phyloP scores from a whole-genome alignment of 2,329 filamentous ascomycete genomes.

The Rhynchosporium graminicola region DNA sequence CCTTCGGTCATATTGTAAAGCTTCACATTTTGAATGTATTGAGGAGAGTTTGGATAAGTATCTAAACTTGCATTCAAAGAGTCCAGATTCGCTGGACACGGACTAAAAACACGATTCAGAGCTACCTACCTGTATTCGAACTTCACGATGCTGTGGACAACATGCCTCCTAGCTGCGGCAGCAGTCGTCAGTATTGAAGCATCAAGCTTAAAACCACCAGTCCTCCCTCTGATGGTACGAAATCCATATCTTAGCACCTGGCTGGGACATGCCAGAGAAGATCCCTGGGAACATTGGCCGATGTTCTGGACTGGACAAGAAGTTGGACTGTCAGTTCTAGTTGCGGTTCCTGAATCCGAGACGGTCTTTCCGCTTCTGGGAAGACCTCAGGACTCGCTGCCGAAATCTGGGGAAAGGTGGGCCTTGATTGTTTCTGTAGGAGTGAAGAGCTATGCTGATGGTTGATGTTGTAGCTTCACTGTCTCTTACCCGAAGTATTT shows the following conservation, averaged over 20 bases:
- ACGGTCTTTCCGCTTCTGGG: slow-evolving; percentile 65
- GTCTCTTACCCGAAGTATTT: slow-evolving; percentile 59
- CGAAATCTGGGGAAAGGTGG: slow-evolving; percentile 42
- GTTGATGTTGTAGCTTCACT: slow-evolving; percentile 48
- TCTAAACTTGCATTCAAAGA: background rate
- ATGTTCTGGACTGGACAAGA: slow-evolving; percentile 79
- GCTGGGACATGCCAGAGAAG: slow-evolving; percentile 66
- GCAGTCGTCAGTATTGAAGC: slow-evolving; percentile 43
- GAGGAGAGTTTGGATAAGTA: background rate
- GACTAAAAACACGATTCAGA: background rate
- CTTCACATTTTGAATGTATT: background rate
- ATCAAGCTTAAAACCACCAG: slow-evolving; percentile 56
- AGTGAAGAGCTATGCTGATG: slow-evolving; percentile 9
- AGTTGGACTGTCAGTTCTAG: slow-evolving; percentile 64
- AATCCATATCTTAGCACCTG: slow-evolving; percentile 63
- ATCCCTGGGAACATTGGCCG: slow-evolving; percentile 82
- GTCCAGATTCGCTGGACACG: background rate
- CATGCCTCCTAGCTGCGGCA: slow-evolving; percentile 36
- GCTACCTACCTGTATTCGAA: background rate
- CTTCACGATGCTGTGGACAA: slow-evolving; percentile 37
- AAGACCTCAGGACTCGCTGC: slow-evolving; percentile 64
- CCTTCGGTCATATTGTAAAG: too few relatives aligned
- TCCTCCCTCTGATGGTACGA: slow-evolving; percentile 58
- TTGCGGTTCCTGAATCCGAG: slow-evolving; percentile 59
- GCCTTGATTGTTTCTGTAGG: slow-evolving; percentile 2